Evolutionary conservation across 75 land plant genomes (phyloP).

Genomic region (Selaginella tamariscina): DNA sequence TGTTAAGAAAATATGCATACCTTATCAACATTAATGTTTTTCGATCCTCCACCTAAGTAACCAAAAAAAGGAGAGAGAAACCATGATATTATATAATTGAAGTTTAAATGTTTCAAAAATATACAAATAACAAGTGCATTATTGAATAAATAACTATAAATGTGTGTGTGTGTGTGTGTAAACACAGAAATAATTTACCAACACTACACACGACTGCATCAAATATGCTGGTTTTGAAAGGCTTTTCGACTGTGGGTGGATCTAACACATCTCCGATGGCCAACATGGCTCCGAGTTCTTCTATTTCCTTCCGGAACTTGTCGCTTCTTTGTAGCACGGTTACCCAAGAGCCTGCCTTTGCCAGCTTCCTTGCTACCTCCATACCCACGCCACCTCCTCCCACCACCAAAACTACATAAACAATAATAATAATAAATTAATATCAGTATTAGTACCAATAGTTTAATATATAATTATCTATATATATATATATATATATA

Average conservation of each 20-base stretch:
- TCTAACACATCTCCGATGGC: slow-evolving; percentile 44
- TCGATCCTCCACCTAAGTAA: slow-evolving; percentile 34
- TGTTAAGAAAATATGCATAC: slow-evolving; percentile 15
- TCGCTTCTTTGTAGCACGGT: slow-evolving; percentile 41
- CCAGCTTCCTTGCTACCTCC: slow-evolving; percentile 30
- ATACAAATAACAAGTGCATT: too few species aligned
- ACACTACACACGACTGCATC: slow-evolving; percentile 48
- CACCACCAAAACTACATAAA: slow-evolving; percentile 36
- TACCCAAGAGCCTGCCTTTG: slow-evolving; percentile 45
- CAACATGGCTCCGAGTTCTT: slow-evolving; percentile 38
- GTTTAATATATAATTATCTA: too few species aligned
- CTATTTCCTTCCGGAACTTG: slow-evolving; percentile 38
- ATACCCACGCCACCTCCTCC: slow-evolving; percentile 46
- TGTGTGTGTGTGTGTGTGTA: too few species aligned
- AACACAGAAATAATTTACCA: too few species aligned
- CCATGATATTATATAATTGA: not conserved
- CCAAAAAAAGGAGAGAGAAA: not conserved
- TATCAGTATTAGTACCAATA: not conserved
- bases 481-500: too few species aligned
- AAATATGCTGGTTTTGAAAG: slow-evolving; percentile 31
- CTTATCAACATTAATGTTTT: slow-evolving; percentile 32
- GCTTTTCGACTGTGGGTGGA: slow-evolving; percentile 27
- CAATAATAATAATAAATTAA: not conserved
- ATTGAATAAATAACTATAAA: too few species aligned
- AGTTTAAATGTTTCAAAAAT: too few species aligned